Conservation (phyloP, 495 filamentous ascomycete genomes). For the Aspergillus haitiensis region DNA sequence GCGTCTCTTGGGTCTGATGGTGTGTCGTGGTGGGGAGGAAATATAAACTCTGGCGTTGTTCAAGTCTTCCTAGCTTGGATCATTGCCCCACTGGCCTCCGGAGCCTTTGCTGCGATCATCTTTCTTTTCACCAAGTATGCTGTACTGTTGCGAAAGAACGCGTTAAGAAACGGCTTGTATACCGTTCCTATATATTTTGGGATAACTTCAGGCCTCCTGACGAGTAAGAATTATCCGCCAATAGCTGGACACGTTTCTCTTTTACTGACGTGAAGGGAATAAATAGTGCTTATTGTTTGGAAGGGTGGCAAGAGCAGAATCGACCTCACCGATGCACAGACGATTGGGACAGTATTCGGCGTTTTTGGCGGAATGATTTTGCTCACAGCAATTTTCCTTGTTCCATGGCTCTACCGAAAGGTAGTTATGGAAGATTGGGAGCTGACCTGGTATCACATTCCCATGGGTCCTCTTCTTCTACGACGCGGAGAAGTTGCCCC, state of each 20-base stretch:
- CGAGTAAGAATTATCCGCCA: conserved; percentile 12
- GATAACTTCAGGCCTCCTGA: conserved; percentile 20
- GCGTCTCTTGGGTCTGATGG: conserved; percentile 19
- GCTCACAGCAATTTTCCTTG: conserved; percentile 15
- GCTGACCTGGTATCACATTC: conserved; percentile 16
- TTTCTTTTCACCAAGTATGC: conserved; percentile 26
- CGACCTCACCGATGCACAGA: conserved; percentile 15
- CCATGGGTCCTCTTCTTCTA: conserved; percentile 20
- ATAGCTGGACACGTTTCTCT: background rate
- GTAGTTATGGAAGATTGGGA: conserved; percentile 22
- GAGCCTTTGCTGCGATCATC: conserved; percentile 19
- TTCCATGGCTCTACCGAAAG: conserved; percentile 22
- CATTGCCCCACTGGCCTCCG: conserved; percentile 21
- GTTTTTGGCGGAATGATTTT: conserved; percentile 16
- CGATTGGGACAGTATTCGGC: conserved; percentile 16
- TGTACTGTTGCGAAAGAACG: conserved; percentile 13
- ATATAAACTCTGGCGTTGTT: conserved; percentile 25
- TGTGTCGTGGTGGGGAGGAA: conserved; percentile 24
- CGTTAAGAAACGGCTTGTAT: conserved; percentile 16
- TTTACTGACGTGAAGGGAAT: background rate
- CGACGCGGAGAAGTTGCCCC: conserved; percentile 22
- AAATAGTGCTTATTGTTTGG: conserved; percentile 25
- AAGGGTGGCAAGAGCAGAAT: conserved; percentile 24
- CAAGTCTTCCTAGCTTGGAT: conserved; percentile 28
- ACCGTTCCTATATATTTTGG: conserved; percentile 24